Conservation (phyloP, 805 yeast species). For the Starmerella kuoi region DNA sequence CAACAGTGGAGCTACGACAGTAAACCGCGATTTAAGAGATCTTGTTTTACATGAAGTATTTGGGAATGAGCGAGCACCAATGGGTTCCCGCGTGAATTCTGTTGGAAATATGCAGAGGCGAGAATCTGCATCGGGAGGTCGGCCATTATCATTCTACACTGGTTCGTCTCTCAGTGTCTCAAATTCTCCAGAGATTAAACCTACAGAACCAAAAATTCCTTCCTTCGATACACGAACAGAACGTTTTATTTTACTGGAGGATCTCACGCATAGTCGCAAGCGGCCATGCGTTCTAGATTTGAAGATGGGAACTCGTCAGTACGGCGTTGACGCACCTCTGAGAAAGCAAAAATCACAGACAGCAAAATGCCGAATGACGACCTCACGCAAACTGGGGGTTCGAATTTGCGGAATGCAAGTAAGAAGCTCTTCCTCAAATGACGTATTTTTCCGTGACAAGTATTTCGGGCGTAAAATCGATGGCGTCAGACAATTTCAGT, state of each 20-base stretch:
- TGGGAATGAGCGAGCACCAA: constrained; percentile 32
- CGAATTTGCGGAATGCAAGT: constrained; percentile 92
- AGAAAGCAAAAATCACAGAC: constrained; percentile 69
- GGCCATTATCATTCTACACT: not conserved
- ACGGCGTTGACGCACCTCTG: constrained; percentile 79
- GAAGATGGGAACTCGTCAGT: constrained; percentile 97
- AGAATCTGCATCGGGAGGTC: not conserved
- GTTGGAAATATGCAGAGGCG: not conserved
- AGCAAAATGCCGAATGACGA: constrained; percentile 67
- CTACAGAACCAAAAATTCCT: not conserved
- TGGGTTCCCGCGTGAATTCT: not conserved
- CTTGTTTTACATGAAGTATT: constrained; percentile 62
- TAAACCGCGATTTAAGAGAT: constrained; percentile 61
- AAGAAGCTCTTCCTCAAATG: constrained; percentile 40
- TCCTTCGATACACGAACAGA: constrained; percentile 44
- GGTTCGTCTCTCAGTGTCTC: not conserved
- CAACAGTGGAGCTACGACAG: constrained; percentile 45
- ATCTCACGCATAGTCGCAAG: constrained; percentile 68
- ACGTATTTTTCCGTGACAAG: constrained; percentile 66
- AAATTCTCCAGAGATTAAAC: constrained; percentile 1
- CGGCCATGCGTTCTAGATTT: constrained; percentile 87
- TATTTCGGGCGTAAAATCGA: constrained; percentile 75
- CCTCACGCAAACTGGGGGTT: constrained; percentile 73
- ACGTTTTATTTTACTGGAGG: constrained; percentile 78
- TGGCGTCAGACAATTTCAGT: constrained; percentile 65